Conservation (phyloP, 2,329 filamentous ascomycete species). For the Alternaria hordeiaustralica region DNA sequence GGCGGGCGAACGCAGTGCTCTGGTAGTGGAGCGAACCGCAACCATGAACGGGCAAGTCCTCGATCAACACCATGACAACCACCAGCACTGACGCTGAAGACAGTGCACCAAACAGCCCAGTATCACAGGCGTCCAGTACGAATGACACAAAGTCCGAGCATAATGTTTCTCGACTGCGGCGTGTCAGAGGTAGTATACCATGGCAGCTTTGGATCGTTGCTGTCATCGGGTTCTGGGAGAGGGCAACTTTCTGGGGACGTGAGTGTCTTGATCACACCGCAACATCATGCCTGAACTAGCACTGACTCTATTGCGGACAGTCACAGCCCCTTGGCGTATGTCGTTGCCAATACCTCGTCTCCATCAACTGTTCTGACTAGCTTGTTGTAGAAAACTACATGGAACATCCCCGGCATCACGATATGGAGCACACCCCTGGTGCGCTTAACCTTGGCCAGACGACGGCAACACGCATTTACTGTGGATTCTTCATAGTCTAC, state of each 20-base stretch:
- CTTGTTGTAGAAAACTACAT: constrained; percentile 51
- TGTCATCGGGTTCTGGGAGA: constrained; percentile 34
- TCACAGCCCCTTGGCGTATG: constrained; percentile 44
- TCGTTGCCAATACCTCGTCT: not conserved
- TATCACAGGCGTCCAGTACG: constrained; percentile 9
- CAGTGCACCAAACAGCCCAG: constrained; percentile 4
- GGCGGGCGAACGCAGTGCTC: not conserved
- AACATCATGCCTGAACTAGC: constrained; percentile 8
- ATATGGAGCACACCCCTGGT: constrained; percentile 43
- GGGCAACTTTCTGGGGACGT: constrained; percentile 38
- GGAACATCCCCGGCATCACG: constrained; percentile 39
- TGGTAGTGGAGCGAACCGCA: not conserved
- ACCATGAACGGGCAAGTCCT: constrained; percentile 5
- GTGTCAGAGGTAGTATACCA: constrained; percentile 31
- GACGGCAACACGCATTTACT: constrained; percentile 60
- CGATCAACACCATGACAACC: not conserved
- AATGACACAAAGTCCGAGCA: not conserved
- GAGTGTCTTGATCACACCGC: constrained; percentile 1
- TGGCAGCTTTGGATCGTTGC: constrained; percentile 34
- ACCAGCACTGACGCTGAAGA: not conserved
- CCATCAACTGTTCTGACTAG: constrained; percentile 2
- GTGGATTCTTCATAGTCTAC: constrained; percentile 63
- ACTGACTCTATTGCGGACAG: constrained; percentile 7
- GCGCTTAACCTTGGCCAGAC: constrained; percentile 42
- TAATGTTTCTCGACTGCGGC: constrained; percentile 18